Evolutionary conservation across 2,329 filamentous ascomycete genomes (phyloP).

Genomic region (Sphaerulina musiva): DNA sequence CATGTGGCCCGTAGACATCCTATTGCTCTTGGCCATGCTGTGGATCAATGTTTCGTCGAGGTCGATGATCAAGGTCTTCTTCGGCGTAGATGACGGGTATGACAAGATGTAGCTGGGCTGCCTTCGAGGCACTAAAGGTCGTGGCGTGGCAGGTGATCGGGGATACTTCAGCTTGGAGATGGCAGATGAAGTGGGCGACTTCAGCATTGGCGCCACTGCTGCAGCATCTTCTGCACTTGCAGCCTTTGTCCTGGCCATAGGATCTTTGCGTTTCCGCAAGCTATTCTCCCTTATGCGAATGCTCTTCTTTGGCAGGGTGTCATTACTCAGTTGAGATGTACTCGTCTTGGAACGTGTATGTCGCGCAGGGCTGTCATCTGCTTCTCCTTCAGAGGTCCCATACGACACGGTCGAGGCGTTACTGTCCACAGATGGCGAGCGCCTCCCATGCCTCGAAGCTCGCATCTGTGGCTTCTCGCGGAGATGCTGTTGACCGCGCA

Average conservation of each 20-base stretch:
- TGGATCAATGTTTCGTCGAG: constrained; percentile 97
- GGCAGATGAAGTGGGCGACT: constrained; percentile 80
- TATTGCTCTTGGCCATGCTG: constrained; percentile 91
- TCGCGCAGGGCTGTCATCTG: constrained; percentile 41
- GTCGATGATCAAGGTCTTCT: constrained; percentile 92
- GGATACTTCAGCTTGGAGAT: constrained; percentile 68
- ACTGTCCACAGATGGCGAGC: constrained; percentile 38
- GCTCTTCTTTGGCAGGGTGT: constrained; percentile 48
- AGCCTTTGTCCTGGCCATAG: constrained; percentile 43
- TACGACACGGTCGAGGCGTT: constrained; percentile 50
- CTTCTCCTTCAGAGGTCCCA: constrained; percentile 59
- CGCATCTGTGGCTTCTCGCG: constrained; percentile 28
- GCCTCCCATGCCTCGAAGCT: constrained; percentile 31
- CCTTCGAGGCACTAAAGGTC: constrained; percentile 79
- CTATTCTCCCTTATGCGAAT: constrained; percentile 87
- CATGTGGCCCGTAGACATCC: constrained; percentile 97
- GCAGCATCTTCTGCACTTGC: constrained; percentile 36
- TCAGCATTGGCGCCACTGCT: constrained; percentile 65
- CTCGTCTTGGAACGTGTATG: constrained; percentile 60
- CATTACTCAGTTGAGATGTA: constrained; percentile 12
- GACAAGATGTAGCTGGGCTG: constrained; percentile 78
- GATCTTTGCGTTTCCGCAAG: constrained; percentile 64
- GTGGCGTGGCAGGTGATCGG: constrained; percentile 77
- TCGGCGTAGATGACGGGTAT: constrained; percentile 52
- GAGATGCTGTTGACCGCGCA: constrained; percentile 29